These are phyloP conservation scores for Tylopilus plumbeoviolaceoides DNA, from an alignment of 768 basidiomycete species.

Conservation along the genomic window DNA sequence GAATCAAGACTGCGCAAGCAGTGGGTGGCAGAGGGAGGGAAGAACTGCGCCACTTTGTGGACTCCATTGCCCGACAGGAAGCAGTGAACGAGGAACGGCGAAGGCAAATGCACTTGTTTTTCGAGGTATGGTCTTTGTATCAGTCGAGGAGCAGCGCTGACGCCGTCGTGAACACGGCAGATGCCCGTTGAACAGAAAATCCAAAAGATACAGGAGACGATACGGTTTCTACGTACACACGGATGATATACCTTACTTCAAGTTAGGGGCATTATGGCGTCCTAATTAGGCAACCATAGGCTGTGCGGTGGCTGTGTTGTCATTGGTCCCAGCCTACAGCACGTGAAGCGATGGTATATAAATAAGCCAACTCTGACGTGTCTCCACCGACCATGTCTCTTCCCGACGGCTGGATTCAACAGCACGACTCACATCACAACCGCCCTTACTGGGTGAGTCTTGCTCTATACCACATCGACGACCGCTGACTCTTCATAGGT, in stretches of 20 bases:
- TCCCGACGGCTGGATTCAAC: slow-evolving; percentile 55
- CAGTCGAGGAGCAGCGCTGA: neutral
- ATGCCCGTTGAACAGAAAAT: slow-evolving; percentile 55
- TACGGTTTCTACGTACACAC: slow-evolving; percentile 34
- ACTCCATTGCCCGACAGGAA: slow-evolving; percentile 40
- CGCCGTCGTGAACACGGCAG: slow-evolving; percentile 27
- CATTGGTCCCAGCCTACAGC: slow-evolving; percentile 8
- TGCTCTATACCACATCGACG: too few relatives aligned
- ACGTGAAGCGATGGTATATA: slow-evolving; percentile 7
- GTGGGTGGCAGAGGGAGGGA: slow-evolving; percentile 5
- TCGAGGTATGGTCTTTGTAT: slow-evolving; percentile 35
- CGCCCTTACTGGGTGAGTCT: slow-evolving; percentile 49
- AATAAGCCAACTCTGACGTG: neutral
- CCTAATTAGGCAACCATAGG: neutral
- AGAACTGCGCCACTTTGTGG: slow-evolving; percentile 39
- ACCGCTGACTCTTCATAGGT: slow-evolving; percentile 37
- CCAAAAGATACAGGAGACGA: slow-evolving; percentile 45
- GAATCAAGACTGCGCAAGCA: neutral
- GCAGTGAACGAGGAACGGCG: slow-evolving; percentile 38
- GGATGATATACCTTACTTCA: neutral
- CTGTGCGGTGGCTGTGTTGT: slow-evolving; percentile 7
- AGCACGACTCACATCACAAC: slow-evolving; percentile 39
- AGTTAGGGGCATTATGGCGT: neutral
- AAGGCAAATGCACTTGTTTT: slow-evolving; percentile 47
- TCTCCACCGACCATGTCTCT: slow-evolving; percentile 31